Evolutionary conservation across 2,329 filamentous ascomycete species (phyloP), one percentile per base, ranked within the genome.

Genomic region (Calycina marina): DNA sequence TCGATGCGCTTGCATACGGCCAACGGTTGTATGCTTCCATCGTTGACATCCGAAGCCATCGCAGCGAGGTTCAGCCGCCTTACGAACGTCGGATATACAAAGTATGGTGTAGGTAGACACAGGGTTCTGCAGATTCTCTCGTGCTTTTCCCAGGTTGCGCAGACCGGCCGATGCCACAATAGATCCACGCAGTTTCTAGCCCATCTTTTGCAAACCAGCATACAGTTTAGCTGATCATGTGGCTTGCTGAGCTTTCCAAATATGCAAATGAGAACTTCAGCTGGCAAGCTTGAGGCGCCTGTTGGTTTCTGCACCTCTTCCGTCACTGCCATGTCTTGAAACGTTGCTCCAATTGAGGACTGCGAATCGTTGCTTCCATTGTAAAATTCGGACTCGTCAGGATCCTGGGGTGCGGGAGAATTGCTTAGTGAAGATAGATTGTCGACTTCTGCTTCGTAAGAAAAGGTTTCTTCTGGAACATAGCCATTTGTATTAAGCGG

Each of bases 201-300:
- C 90, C 90, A 98, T 40, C 78, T 73, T 56, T 85, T 86, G 50
- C 78, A 94, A n/a, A 93, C 86, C 42, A 90, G 65, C 81, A 96
- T 86, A 57, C 82, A 92, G 56, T 76, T 77, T 44, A 84, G 69
- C 45, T 94, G 68, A 50, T 98, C 88, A 27, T 65, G 61, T 2
- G 85, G 69, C 9, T 69, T 72, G 48, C 66, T 76, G 36, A 98
- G 70, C 56, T 85, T 90, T 20, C 81, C 67, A 57, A 98, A 94
- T 49, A 96, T 78, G 56, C 76, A 72, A 50, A 98, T 94, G 52
- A 96, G 74, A 40, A 98, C 80, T 63, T 98, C 90, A 55, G 86
- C 88, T 24, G 90, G 90, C 20, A 98, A 67, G 36, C 80, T 74
- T 45, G 80, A 78, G 38, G 94, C 76, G 29, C 86, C 84, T 9